Conservation (phyloP, 2,329 filamentous ascomycete species). For the Sclerotinia sclerotiorum region DNA sequence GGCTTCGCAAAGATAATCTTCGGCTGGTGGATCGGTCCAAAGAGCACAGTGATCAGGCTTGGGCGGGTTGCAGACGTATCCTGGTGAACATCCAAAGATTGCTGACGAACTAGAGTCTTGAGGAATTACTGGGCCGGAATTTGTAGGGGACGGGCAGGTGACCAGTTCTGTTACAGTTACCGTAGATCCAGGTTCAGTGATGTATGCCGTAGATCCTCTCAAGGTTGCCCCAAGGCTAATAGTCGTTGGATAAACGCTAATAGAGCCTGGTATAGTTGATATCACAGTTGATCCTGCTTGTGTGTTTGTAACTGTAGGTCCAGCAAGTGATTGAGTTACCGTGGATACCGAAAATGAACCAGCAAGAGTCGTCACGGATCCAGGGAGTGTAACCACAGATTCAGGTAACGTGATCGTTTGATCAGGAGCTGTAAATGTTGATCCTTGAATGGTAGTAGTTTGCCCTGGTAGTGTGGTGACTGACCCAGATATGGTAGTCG, state of each 20-base stretch:
- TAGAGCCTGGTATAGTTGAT: conserved; percentile 19
- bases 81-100: conserved; percentile 47
- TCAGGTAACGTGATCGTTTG: conserved; percentile 1
- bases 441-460: conserved; percentile 1
- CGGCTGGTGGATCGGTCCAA: conserved; percentile 44
- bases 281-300: conserved; percentile 27
- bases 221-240: conserved; percentile 19
- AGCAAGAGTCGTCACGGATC: conserved; percentile 21
- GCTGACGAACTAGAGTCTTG: conserved; percentile 36
- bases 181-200: conserved; percentile 24
- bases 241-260: conserved; percentile 25
- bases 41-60: conserved; percentile 44
- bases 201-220: conserved; percentile 18
- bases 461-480: not conserved
- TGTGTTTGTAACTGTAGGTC: conserved; percentile 8
- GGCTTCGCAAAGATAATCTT: conserved; percentile 43
- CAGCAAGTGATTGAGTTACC: conserved; percentile 15
- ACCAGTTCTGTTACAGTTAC: conserved; percentile 28
- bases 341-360: conserved; percentile 17
- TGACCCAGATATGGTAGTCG: not conserved
- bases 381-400: conserved; percentile 4
- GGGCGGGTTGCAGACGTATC: conserved; percentile 45
- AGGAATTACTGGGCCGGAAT: conserved; percentile 30
- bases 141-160: conserved; percentile 34
- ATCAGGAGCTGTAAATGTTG: conserved; percentile 3